phyloP scores from a whole-genome alignment of 179 eudicot species.

The Beta corolliflora region DNA sequence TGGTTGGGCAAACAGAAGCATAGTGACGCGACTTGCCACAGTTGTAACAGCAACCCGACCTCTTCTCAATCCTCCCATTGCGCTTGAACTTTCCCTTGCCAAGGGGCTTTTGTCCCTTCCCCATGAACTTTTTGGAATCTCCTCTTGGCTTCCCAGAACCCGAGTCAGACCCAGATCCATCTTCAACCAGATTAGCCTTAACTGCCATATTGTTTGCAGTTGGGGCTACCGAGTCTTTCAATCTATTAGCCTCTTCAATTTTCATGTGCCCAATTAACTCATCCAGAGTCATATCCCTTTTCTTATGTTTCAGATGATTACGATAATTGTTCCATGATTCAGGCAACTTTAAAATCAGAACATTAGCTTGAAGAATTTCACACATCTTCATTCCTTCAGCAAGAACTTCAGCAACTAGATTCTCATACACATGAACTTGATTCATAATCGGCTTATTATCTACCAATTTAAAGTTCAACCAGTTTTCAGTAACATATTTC shows the following conservation, averaged over 20 bases:
- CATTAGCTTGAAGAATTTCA: not conserved
- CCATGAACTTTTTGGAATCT: too few species aligned
- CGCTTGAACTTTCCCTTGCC: too few species aligned
- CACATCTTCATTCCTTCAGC: slow-evolving; percentile 8
- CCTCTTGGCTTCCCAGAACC: not conserved
- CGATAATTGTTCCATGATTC: not conserved
- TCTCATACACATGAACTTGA: slow-evolving; percentile 8
- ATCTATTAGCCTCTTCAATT: not conserved
- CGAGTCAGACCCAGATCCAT: not conserved
- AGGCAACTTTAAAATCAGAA: not conserved
- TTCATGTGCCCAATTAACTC: not conserved
- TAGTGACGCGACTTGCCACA: too few species aligned
- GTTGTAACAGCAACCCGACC: too few species aligned
- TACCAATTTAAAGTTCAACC: not conserved
- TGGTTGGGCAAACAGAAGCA: too few species aligned
- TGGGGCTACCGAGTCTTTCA: not conserved
- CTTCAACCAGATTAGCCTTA: slow-evolving; percentile 18
- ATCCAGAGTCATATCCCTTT: not conserved
- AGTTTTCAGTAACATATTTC: not conserved
- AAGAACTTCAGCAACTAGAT: too few species aligned
- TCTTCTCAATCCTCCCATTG: too few species aligned
- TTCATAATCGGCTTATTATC: not conserved
- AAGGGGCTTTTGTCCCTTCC: too few species aligned
- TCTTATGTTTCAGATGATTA: slow-evolving; percentile 11
- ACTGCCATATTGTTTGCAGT: too few species aligned